These are phyloP conservation scores for Phytopythium cucurbitacearum DNA, from an alignment of 352 stramenopile genomes.

Conservation along the genomic window DNA sequence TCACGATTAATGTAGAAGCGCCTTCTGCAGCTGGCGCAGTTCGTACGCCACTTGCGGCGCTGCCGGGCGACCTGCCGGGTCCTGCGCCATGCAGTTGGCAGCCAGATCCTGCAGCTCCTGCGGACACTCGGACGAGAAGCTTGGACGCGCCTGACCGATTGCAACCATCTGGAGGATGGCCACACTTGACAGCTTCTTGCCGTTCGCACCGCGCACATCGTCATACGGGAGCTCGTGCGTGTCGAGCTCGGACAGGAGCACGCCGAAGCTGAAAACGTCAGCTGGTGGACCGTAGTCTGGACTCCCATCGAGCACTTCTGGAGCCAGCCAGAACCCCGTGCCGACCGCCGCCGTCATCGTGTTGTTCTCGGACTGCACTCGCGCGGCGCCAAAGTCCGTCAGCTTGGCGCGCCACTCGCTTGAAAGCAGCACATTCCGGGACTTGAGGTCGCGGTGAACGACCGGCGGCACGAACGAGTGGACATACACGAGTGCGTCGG, in stretches of 20 bases:
- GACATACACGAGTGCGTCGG: constrained; percentile 8
- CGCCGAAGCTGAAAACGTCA: constrained; percentile 66
- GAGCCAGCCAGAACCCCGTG: constrained; percentile 11
- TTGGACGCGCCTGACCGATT: not conserved
- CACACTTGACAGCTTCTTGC: not conserved
- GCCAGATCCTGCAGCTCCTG: not conserved
- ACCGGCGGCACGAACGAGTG: constrained; percentile 8
- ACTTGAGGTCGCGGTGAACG: constrained; percentile 14
- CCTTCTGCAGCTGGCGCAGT: constrained; percentile 4
- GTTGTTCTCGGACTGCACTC: not conserved
- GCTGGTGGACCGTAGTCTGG: constrained; percentile 56
- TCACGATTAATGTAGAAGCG: no score
- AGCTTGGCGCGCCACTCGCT: constrained; percentile 7
- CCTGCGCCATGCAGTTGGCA: constrained; percentile 1
- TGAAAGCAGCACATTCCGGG: constrained; percentile 9
- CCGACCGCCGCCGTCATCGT: constrained; percentile 8
- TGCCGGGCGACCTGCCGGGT: not conserved
- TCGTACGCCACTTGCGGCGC: not conserved
- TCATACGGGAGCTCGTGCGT: constrained; percentile 7
- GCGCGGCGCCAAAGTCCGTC: constrained; percentile 5
- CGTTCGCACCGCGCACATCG: not conserved
- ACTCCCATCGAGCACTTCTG: constrained; percentile 9
- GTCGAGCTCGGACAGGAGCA: constrained; percentile 36
- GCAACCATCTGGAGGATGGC: constrained; percentile 1
- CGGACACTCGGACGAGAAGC: not conserved